Percentiles rank a stretch among this genome's conserved stretches.
Conservation (phyloP, 306 rosid species). For the Trifolium subterraneum region DNA sequence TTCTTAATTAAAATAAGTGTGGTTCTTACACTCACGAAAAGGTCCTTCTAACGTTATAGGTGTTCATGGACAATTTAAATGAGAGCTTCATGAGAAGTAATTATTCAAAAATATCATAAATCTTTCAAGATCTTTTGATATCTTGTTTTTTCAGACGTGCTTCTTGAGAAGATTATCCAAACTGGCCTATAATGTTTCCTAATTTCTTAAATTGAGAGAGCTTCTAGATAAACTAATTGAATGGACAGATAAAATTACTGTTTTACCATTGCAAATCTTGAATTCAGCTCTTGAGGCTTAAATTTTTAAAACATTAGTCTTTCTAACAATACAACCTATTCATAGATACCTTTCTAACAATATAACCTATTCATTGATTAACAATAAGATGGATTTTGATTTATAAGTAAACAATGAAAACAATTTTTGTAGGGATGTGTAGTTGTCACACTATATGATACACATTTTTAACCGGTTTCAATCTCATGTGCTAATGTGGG, state of each 20-base stretch:
- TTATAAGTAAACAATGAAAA: not conserved
- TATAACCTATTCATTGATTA: constrained; percentile 6
- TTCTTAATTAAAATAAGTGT: not conserved
- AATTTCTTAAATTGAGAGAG: not conserved
- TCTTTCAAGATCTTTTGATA: constrained; percentile 1
- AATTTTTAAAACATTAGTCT: not conserved
- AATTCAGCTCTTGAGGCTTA: no score
- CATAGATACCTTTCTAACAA: constrained; percentile 15
- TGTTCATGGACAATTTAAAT: not conserved
- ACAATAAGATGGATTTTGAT: not conserved
- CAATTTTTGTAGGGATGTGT: constrained; percentile 4
- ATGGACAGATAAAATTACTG: not conserved
- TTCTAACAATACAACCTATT: not conserved
- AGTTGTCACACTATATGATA: not conserved
- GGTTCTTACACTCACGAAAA: not conserved
- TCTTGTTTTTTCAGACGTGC: not conserved
- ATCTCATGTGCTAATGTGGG: not conserved
- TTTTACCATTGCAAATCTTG: not conserved
- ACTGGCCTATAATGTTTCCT: not conserved
- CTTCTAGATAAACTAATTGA: not conserved
- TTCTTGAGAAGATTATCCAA: constrained; percentile 2
- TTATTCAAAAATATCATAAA: not conserved
- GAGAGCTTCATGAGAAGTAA: not conserved
- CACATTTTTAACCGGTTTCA: not conserved
- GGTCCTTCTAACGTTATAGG: not conserved